Evolutionary conservation across 2,329 filamentous ascomycete genomes (phyloP).

Genomic region (Ceratocystis harringtonii): DNA sequence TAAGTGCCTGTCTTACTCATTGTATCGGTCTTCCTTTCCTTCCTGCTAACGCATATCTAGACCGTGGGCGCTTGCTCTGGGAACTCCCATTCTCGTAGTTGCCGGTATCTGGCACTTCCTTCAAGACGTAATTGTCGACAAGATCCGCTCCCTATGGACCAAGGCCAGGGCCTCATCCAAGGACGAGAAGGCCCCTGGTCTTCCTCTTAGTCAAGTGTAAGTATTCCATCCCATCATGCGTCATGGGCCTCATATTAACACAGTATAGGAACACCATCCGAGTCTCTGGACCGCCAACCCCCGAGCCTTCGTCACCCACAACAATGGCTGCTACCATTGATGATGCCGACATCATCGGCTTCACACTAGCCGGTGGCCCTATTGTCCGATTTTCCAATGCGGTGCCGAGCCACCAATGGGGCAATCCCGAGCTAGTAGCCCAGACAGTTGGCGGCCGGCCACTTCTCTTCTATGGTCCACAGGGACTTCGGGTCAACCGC

Average conservation of each 20-base stretch:
- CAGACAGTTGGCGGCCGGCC: slow-evolving; percentile 10
- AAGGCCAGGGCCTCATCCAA: slow-evolving; percentile 21
- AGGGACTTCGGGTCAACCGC: slow-evolving; percentile 8
- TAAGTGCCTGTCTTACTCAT: slow-evolving; percentile 23
- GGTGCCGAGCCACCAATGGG: slow-evolving; percentile 19
- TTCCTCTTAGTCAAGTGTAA: slow-evolving; percentile 32
- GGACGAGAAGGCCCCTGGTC: slow-evolving; percentile 21
- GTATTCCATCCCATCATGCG: slow-evolving; percentile 18
- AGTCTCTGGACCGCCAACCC: slow-evolving; percentile 16
- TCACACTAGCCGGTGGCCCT: slow-evolving; percentile 32
- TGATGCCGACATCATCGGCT: slow-evolving; percentile 27
- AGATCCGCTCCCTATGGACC: slow-evolving; percentile 24
- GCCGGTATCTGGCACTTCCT: slow-evolving; percentile 38
- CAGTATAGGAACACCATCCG: slow-evolving; percentile 20
- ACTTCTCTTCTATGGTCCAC: slow-evolving; percentile 12
- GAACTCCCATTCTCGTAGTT: slow-evolving; percentile 45
- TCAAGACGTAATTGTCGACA: slow-evolving; percentile 27
- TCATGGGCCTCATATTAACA: slow-evolving; percentile 22
- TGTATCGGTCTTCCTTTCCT: too few species aligned
- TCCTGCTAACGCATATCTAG: slow-evolving; percentile 21
- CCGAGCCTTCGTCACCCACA: slow-evolving; percentile 7
- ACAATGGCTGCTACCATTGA: slow-evolving; percentile 9
- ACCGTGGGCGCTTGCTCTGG: slow-evolving; percentile 43
- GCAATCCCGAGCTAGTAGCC: slow-evolving; percentile 16
- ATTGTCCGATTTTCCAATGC: slow-evolving; percentile 32